Evolutionary conservation across 345 rosid genomes (phyloP).

Genomic region (Corchorus olitorius): DNA sequence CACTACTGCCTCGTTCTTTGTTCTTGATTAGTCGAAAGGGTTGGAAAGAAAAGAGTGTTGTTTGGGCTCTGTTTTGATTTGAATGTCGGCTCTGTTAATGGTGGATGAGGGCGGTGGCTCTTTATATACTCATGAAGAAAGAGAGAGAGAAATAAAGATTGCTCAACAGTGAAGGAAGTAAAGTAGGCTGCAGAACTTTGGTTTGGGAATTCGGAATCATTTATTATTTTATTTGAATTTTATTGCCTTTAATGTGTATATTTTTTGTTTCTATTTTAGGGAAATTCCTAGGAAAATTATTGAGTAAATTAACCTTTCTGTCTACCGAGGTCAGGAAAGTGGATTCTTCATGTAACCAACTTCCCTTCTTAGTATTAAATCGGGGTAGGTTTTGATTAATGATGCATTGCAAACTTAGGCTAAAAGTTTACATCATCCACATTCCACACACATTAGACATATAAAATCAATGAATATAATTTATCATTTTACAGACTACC

Average conservation of each 20-base stretch:
- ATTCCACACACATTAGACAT: too few relatives aligned
- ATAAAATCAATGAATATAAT: too few relatives aligned
- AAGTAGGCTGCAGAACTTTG: background rate
- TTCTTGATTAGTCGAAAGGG: constrained; percentile 22
- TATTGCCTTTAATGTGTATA: background rate
- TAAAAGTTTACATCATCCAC: too few relatives aligned
- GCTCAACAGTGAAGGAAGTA: constrained; percentile 30
- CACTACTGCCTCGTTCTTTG: constrained; percentile 37
- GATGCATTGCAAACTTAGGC: background rate
- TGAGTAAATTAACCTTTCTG: background rate
- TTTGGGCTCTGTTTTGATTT: constrained; percentile 17
- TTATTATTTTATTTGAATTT: background rate
- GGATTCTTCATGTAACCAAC: too few relatives aligned
- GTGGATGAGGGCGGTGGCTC: constrained; percentile 51
- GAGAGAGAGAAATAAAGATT: constrained; percentile 15
- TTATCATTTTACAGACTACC: too few relatives aligned
- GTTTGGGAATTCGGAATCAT: constrained; percentile 26
- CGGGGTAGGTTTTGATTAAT: background rate
- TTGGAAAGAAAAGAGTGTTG: constrained; percentile 5
- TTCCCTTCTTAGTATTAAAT: background rate
- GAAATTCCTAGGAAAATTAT: background rate
- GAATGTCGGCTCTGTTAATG: constrained; percentile 45
- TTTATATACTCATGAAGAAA: constrained; percentile 14
- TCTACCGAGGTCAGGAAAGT: background rate
- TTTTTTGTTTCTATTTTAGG: background rate